phyloP scores from a whole-genome alignment of 2,329 filamentous ascomycete genomes.

The Aureobasidium sp. region DNA sequence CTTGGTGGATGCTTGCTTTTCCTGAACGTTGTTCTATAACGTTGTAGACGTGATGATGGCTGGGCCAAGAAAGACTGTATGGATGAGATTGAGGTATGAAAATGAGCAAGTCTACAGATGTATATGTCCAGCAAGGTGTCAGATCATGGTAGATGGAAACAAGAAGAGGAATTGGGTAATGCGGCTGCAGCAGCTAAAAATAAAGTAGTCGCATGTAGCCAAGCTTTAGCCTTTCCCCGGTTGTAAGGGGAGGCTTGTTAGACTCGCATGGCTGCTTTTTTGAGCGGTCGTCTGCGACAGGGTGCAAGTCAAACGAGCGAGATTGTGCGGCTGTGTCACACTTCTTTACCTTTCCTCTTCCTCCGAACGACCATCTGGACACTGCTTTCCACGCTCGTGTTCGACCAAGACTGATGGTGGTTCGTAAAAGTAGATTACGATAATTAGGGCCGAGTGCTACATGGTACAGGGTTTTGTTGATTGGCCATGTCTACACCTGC shows the following conservation, averaged over 20 bases:
- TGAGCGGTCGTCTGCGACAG: neutral
- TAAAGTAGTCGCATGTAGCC: neutral
- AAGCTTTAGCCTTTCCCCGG: neutral
- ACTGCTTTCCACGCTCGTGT: neutral
- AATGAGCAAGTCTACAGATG: too few species aligned
- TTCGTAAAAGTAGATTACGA: neutral
- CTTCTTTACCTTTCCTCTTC: neutral
- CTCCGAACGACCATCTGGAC: neutral
- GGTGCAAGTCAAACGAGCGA: neutral
- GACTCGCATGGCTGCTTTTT: constrained; percentile 1
- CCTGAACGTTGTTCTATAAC: neutral
- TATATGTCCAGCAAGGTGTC: neutral
- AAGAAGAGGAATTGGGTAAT: neutral
- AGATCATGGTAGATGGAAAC: neutral
- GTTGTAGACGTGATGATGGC: neutral
- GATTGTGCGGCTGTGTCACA: neutral
- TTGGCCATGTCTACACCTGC: neutral
- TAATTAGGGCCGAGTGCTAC: neutral
- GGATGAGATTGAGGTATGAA: neutral
- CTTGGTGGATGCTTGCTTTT: constrained; percentile 11
- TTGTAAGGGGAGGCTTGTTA: constrained; percentile 1
- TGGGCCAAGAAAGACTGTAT: neutral
- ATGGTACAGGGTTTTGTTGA: neutral
- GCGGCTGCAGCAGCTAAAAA: constrained; percentile 1
- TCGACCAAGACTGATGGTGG: neutral